These are phyloP conservation scores for Trichoderma atroviride DNA, from an alignment of 2,329 filamentous ascomycete genomes.

Conservation along the genomic window DNA sequence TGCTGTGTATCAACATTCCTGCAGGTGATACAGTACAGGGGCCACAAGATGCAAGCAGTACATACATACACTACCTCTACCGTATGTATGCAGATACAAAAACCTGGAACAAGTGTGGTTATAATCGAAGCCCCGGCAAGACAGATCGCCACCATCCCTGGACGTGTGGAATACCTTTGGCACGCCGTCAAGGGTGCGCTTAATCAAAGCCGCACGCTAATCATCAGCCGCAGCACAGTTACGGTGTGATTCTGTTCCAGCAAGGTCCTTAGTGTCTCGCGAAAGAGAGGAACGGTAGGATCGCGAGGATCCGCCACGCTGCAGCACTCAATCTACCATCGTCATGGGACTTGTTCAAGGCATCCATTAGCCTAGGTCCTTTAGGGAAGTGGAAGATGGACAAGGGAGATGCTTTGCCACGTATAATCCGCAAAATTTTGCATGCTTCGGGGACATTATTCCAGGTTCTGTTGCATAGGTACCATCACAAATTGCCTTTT, in stretches of 20 bases:
- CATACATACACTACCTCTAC: not conserved
- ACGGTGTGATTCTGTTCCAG: constrained; percentile 9
- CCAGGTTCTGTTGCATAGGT: not conserved
- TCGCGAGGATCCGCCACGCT: constrained; percentile 17
- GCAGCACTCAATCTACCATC: constrained; percentile 27
- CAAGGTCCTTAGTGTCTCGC: not conserved
- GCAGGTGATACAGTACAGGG: not conserved
- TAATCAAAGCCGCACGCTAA: constrained; percentile 13
- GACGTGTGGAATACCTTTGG: constrained; percentile 21
- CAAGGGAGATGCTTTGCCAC: not conserved
- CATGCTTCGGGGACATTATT: not conserved
- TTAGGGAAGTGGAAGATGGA: not conserved
- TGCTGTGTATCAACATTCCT: not conserved
- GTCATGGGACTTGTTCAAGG: constrained; percentile 18
- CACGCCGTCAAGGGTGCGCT: constrained; percentile 15
- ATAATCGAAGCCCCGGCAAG: constrained; percentile 1
- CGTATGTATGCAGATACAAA: not conserved
- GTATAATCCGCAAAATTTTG: not conserved
- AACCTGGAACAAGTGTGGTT: not conserved
- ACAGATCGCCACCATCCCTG: constrained; percentile 17
- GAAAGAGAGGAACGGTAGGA: constrained; percentile 13
- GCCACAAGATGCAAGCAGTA: not conserved
- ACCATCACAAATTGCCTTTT: not conserved
- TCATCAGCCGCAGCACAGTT: constrained; percentile 21
- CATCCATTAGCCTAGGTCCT: not conserved